Conservation (phyloP, 495 filamentous ascomycete species). For the Pseudotulostoma volvatum region DNA sequence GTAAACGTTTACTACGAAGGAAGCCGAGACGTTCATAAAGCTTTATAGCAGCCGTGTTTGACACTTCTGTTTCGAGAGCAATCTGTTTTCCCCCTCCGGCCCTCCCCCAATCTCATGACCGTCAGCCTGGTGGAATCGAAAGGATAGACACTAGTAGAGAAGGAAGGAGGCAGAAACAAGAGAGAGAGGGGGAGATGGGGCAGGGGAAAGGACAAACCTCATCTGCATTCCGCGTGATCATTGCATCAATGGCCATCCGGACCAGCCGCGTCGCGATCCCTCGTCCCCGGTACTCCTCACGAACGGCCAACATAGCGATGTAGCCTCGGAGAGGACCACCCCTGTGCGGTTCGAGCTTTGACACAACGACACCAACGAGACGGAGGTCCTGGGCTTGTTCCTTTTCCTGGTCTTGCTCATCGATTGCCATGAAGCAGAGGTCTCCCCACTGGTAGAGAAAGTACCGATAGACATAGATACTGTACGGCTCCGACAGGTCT, state of each 20-base stretch:
- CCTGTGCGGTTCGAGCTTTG: constrained; percentile 80
- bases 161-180: constrained; percentile 4
- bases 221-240: constrained; percentile 70
- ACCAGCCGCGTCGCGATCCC: constrained; percentile 90
- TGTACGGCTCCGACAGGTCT: constrained; percentile 96
- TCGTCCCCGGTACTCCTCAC: constrained; percentile 56
- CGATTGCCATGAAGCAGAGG: constrained; percentile 79
- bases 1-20: constrained; percentile 77
- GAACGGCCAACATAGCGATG: constrained; percentile 94
- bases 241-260: constrained; percentile 78
- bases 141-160: constrained; percentile 5
- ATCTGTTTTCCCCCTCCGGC: constrained; percentile 41
- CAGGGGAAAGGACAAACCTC: constrained; percentile 47
- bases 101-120: too few relatives aligned
- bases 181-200: background rate
- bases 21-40: constrained; percentile 92
- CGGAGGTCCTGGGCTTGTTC: constrained; percentile 21
- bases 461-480: constrained; percentile 98
- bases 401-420: constrained; percentile 25
- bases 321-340: constrained; percentile 77
- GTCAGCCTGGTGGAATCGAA: too few relatives aligned
- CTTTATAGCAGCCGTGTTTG: constrained; percentile 79
- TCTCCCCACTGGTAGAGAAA: constrained; percentile 98
- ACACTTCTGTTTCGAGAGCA: constrained; percentile 92
- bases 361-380: constrained; percentile 83